Conservation (phyloP, 768 basidiomycete genomes). For the Lyophyllum decastes region DNA sequence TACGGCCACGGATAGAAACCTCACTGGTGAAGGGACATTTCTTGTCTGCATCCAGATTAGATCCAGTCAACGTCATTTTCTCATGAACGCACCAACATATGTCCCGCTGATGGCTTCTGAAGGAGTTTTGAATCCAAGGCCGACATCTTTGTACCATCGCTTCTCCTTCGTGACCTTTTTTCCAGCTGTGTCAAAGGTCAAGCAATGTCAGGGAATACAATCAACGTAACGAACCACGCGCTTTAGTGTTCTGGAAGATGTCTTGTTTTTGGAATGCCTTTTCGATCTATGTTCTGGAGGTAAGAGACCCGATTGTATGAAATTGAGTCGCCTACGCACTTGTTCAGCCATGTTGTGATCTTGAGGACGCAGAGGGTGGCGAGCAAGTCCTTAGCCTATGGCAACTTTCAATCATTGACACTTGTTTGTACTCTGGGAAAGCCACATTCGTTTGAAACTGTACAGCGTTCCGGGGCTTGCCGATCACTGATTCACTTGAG, state of each 20-base stretch:
- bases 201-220: not conserved
- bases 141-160: constrained; percentile 99
- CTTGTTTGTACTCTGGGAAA: constrained; percentile 39
- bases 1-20: constrained; percentile 98
- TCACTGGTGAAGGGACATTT: constrained; percentile 99
- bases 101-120: constrained; percentile 93
- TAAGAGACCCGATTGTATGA: not conserved
- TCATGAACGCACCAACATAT: constrained; percentile 77
- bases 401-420: constrained; percentile 40
- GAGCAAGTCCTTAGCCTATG: constrained; percentile 23
- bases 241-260: constrained; percentile 97
- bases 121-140: constrained; percentile 96
- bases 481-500: constrained; percentile 4
- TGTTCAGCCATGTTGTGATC: constrained; percentile 63
- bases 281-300: constrained; percentile 65
- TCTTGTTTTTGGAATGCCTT: constrained; percentile 98
- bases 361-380: constrained; percentile 41
- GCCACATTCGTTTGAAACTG: constrained; percentile 41
- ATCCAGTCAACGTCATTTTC: constrained; percentile 1
- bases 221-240: constrained; percentile 66
- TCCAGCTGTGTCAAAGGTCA: constrained; percentile 48
- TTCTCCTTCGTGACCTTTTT: constrained; percentile 96
- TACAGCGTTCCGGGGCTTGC: constrained; percentile 39
- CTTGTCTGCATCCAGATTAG: constrained; percentile 67
- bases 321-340: constrained; percentile 32